phyloP scores from a whole-genome alignment of 768 basidiomycete genomes.

The Termitomyces sp. region DNA sequence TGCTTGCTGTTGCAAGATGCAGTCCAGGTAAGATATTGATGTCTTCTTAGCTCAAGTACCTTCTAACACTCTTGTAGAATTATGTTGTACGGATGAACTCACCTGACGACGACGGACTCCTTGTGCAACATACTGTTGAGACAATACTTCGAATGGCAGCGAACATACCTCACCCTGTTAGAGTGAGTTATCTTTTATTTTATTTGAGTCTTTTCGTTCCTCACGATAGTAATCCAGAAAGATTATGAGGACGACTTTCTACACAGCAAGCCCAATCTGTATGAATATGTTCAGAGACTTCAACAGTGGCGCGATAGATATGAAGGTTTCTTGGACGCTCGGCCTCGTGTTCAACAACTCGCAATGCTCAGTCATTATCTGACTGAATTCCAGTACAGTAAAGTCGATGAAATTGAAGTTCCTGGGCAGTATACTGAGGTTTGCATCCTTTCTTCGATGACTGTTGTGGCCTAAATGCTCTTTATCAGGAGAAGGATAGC shows the following conservation, averaged over 20 bases:
- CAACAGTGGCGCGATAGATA: slow-evolving; percentile 92
- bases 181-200: slow-evolving; percentile 32
- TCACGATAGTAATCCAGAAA: slow-evolving; percentile 39
- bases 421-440: slow-evolving; percentile 99
- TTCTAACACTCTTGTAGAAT: slow-evolving; percentile 35
- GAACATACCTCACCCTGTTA: slow-evolving; percentile 51
- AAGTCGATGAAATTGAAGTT: slow-evolving; percentile 96
- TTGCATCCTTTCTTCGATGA: neutral
- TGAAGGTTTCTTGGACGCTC: slow-evolving; percentile 75
- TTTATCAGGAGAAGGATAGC: slow-evolving; percentile 82
- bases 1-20: slow-evolving; percentile 86
- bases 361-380: slow-evolving; percentile 88
- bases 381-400: slow-evolving; percentile 95
- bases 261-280: slow-evolving; percentile 66
- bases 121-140: slow-evolving; percentile 46
- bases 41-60: neutral
- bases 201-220: neutral
- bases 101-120: slow-evolving; percentile 62
- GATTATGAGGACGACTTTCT: slow-evolving; percentile 92
- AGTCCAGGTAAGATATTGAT: slow-evolving; percentile 50
- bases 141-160: slow-evolving; percentile 56
- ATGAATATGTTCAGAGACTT: slow-evolving; percentile 86
- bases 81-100: slow-evolving; percentile 62
- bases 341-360: slow-evolving; percentile 79
- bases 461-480: slow-evolving; percentile 1